Base-by-base conservation (phyloP, 2,329 filamentous ascomycete genomes). In the Zalaria obscura region DNA sequence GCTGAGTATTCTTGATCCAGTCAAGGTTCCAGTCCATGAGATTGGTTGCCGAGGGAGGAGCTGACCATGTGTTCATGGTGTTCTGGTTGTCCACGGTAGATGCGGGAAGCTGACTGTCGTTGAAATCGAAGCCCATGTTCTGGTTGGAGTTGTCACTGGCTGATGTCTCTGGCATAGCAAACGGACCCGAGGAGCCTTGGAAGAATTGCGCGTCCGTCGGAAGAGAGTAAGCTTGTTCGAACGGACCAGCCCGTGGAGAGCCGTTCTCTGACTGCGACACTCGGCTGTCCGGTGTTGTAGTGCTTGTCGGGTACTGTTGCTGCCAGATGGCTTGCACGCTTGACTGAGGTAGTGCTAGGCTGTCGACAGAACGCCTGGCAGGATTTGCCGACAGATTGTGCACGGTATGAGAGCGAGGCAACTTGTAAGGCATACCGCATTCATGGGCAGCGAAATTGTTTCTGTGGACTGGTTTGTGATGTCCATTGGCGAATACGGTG, bases 401-500 rank as follows among this genome's bases (percentile, higher is more conserved):
- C 38, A 72, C 63, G 39, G 67, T 70, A 51, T 72, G 64, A 35
- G 68, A 64, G 44, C 69, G 54, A 37, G 73, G 72, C 48, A 79
- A 72, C 52, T 74, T 75, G 60, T 80, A 80, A 1, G 76, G 76
- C 49, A 72, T 61, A 44, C 75, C 75, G 42, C 69, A 75, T 45
- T 77, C 73, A 52, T 78, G 75, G 45, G 74, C 74, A 48, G 72
- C 68, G 55, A 77, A 73, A 58, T 79, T 78, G 59, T 76, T 73
- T 49, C 75, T 73, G 53, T 79, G 75, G 39, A 70, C 72, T 7
- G 75, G 75, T 60, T 77, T 77, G 60, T 78, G 75, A 50, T 78
- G 75, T 44, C 75, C 75, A 52, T 78, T 77, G 25, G 73, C 66
- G 54, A 78, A 78, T 44, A 76, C 65, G 11, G 72, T 78, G 51